These are phyloP conservation scores for Aspergillus conjunctus DNA, from an alignment of 495 filamentous ascomycete genomes.

Conservation along the genomic window DNA sequence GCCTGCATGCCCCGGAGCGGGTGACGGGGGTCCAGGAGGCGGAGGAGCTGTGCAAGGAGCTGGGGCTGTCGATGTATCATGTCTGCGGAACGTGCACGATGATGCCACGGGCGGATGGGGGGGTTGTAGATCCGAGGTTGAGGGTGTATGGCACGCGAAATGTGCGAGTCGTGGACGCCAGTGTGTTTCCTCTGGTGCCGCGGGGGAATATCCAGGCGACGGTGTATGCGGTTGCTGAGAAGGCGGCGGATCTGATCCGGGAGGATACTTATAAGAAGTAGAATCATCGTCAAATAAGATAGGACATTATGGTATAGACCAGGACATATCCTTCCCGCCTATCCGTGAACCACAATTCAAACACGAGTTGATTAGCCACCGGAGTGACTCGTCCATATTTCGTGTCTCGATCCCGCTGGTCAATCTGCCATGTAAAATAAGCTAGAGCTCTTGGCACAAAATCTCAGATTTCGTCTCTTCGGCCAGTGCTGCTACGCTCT, in stretches of 20 bases:
- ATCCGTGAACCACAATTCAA: no score
- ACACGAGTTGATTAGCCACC: no score
- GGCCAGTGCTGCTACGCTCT: no score
- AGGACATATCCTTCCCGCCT: no score
- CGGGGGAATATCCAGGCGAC: conserved; percentile 54
- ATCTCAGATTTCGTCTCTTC: no score
- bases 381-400: no score
- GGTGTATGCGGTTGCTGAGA: conserved; percentile 60
- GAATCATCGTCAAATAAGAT: no score
- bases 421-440: no score
- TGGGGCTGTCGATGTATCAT: background rate
- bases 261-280: conserved; percentile 4
- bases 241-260: conserved; percentile 56
- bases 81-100: conserved; percentile 53
- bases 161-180: conserved; percentile 59
- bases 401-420: no score
- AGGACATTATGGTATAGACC: no score
- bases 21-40: conserved; percentile 30
- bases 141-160: conserved; percentile 49
- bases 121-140: conserved; percentile 45
- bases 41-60: conserved; percentile 32
- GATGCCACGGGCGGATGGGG: conserved; percentile 57
- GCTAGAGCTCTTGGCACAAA: no score
- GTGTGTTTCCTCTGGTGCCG: conserved; percentile 53
- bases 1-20: conserved; percentile 18